Percentiles rank a stretch among this genome's conserved stretches.
Evolutionary conservation across 805 yeast species (phyloP).

Genomic region (Saccharomycopsis amapae): DNA sequence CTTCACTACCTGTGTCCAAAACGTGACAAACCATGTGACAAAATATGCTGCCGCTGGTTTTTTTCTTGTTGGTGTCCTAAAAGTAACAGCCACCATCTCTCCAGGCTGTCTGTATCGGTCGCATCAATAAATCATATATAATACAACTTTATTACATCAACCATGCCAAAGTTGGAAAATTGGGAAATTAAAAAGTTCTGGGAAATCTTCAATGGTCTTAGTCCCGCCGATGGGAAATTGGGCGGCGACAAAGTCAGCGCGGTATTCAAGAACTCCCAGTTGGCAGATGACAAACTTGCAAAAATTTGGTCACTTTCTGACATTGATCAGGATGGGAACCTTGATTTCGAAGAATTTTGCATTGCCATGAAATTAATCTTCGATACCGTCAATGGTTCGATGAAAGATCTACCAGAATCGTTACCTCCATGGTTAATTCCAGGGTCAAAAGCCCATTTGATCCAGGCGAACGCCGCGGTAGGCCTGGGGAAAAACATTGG

Average conservation of each 20-base stretch:
- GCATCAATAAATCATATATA: too few species aligned
- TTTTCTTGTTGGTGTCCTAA: too few species aligned
- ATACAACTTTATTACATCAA: too few species aligned
- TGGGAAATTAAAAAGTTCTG: constrained; percentile 97
- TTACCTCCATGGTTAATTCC: constrained; percentile 94
- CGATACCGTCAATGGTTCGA: constrained; percentile 76
- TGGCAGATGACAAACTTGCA: constrained; percentile 69
- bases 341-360: constrained; percentile 97
- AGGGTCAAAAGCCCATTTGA: constrained; percentile 74
- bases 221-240: constrained; percentile 72
- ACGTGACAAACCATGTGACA: too few species aligned
- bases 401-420: constrained; percentile 52
- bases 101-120: too few species aligned
- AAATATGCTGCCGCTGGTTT: too few species aligned
- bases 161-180: constrained; percentile 56
- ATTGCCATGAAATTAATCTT: constrained; percentile 94
- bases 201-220: constrained; percentile 91
- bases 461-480: constrained; percentile 68
- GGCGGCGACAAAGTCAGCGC: constrained; percentile 80
- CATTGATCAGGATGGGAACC: constrained; percentile 82
- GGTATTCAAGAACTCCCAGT: constrained; percentile 82
- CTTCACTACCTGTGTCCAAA: too few species aligned
- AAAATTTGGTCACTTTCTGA: constrained; percentile 89
- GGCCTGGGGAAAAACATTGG: not conserved
- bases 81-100: too few species aligned